Percentiles rank a stretch among this genome's conserved stretches.
phyloP scores from a whole-genome alignment of 495 filamentous ascomycete species.

The Jackrogersella minutella region DNA sequence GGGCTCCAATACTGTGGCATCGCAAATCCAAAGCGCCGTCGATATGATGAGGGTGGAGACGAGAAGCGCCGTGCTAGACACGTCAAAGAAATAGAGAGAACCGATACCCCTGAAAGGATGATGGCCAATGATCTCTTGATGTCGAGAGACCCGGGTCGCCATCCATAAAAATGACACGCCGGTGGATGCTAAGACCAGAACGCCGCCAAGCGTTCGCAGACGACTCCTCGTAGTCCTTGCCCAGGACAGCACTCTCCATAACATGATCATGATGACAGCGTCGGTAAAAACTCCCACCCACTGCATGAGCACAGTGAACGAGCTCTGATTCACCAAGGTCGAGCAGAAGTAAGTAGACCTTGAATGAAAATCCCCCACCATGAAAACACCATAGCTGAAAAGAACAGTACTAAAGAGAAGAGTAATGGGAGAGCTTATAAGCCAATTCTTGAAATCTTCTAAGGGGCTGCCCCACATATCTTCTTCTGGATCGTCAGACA shows the following conservation, averaged over 20 bases:
- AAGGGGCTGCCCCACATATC: constrained; percentile 49
- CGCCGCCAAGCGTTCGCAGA: constrained; percentile 49
- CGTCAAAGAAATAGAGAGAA: constrained; percentile 52
- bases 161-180: constrained; percentile 35
- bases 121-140: constrained; percentile 34
- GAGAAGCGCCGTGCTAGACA: constrained; percentile 50
- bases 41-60: constrained; percentile 51
- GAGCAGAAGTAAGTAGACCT: constrained; percentile 57
- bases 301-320: constrained; percentile 45
- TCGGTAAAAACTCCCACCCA: constrained; percentile 53
- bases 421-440: constrained; percentile 42
- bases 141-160: constrained; percentile 31
- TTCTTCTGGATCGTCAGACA: constrained; percentile 47
- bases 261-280: constrained; percentile 48
- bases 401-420: constrained; percentile 40
- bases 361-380: constrained; percentile 24
- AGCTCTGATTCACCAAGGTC: constrained; percentile 37
- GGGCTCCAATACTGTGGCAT: constrained; percentile 49
- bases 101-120: constrained; percentile 37
- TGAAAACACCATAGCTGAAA: constrained; percentile 47
- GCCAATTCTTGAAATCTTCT: constrained; percentile 50
- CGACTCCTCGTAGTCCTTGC: constrained; percentile 52
- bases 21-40: constrained; percentile 49
- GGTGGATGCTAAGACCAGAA: constrained; percentile 44
- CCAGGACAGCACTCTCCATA: constrained; percentile 59